Percentiles rank a stretch among this genome's conserved stretches.
Conservation (phyloP, 2,329 filamentous ascomycete species). For the Pyricularia pennisetigena region DNA sequence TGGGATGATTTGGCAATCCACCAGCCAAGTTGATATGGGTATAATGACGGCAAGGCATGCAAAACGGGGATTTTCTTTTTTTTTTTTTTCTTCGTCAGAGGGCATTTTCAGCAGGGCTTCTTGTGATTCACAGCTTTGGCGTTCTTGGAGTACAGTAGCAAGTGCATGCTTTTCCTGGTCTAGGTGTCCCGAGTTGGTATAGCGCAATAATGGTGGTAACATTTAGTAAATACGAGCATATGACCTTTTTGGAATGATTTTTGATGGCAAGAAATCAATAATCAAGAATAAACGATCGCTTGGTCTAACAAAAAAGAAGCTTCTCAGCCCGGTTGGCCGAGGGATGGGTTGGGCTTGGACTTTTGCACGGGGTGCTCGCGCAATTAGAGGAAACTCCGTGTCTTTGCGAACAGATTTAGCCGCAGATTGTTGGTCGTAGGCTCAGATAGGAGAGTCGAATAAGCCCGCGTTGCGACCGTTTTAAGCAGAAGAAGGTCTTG, state of each 20-base stretch:
- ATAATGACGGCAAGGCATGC: not conserved
- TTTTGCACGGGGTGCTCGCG: not conserved
- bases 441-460: not conserved
- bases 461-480: not conserved
- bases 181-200: not conserved
- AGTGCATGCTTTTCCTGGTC: not conserved
- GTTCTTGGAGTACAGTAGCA: constrained; percentile 3
- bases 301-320: not conserved
- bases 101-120: not conserved
- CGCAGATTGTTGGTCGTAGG: not conserved
- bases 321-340: not conserved
- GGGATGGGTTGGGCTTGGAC: not conserved
- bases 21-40: not conserved
- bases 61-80: not conserved
- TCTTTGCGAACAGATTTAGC: not conserved
- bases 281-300: not conserved
- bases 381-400: not conserved
- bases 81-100: too few species aligned
- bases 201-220: not conserved
- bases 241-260: not conserved
- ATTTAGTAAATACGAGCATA: not conserved
- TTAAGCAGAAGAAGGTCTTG: not conserved
- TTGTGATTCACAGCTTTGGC: constrained; percentile 1
- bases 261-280: not conserved
- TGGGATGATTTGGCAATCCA: constrained; percentile 34